phyloP scores from a whole-genome alignment of 1,284 basidiomycete species.

The Sphaerobolus stellatus region DNA sequence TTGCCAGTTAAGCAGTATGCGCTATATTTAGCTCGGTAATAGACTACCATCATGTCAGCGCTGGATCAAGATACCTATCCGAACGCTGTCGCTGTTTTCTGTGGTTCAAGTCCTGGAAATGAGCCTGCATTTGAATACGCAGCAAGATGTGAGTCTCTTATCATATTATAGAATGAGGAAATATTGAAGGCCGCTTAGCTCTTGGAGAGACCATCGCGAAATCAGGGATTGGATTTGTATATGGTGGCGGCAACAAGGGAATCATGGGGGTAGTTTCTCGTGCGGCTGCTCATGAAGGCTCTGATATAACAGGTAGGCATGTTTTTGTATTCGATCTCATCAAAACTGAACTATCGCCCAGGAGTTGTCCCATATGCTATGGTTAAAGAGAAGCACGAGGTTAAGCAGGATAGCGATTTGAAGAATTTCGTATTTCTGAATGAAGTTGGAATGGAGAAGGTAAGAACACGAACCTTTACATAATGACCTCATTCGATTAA shows the following conservation, averaged over 20 bases:
- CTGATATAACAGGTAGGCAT: constrained; percentile 50
- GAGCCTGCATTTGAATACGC: constrained; percentile 61
- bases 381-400: constrained; percentile 61
- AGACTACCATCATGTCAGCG: too few species aligned
- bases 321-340: neutral
- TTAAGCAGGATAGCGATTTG: constrained; percentile 38
- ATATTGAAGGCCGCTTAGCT: constrained; percentile 39
- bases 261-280: constrained; percentile 86
- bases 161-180: constrained; percentile 1
- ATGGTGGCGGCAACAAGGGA: constrained; percentile 82
- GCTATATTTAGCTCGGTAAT: too few species aligned
- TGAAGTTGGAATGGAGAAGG: constrained; percentile 45
- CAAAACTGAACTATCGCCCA: constrained; percentile 21
- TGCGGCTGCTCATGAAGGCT: constrained; percentile 65
- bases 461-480: constrained; percentile 22
- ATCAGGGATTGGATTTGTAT: constrained; percentile 69
- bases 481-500: neutral
- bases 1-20: too few species aligned
- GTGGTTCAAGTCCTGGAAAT: constrained; percentile 71
- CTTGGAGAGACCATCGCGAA: constrained; percentile 73
- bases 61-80: constrained; percentile 7
- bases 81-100: constrained; percentile 70
- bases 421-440: constrained; percentile 34
- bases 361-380: constrained; percentile 83
- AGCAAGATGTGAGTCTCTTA: constrained; percentile 57